Percentiles rank a stretch among this genome's conserved stretches.
These are phyloP conservation scores for Kurtzmaniella quercitrusa DNA, from an alignment of 1,139 yeast genomes.

Conservation along the genomic window DNA sequence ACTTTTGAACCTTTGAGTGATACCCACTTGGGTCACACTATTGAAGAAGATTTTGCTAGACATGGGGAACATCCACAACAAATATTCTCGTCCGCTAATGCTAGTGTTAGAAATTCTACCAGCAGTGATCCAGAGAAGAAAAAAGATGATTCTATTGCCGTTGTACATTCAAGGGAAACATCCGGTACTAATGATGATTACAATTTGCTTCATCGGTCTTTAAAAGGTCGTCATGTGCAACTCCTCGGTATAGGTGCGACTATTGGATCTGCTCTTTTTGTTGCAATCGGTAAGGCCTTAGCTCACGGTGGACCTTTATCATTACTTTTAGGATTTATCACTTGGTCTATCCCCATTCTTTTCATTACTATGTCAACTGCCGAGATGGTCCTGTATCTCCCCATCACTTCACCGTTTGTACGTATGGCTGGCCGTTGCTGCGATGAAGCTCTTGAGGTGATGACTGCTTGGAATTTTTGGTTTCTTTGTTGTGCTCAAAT, in stretches of 20 bases:
- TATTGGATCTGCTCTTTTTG: conserved; percentile 45
- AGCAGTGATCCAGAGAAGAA: conserved; percentile 1
- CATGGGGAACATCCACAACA: background rate
- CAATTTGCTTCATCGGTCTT: conserved; percentile 17
- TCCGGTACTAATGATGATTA: conserved; percentile 8
- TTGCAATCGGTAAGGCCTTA: conserved; percentile 38
- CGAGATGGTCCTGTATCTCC: conserved; percentile 77
- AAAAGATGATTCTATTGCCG: conserved; percentile 3
- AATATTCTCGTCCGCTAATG: background rate
- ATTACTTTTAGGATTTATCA: conserved; percentile 34
- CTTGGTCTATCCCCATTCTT: conserved; percentile 50
- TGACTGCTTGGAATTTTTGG: conserved; percentile 81
- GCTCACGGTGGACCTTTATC: conserved; percentile 40
- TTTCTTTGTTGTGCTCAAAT: conserved; percentile 67
- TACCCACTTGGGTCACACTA: conserved; percentile 2
- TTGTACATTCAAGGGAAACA: conserved; percentile 4
- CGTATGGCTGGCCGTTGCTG: conserved; percentile 48
- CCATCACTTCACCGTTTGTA: conserved; percentile 57
- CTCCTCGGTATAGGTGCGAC: conserved; percentile 49
- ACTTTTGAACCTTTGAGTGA: conserved; percentile 2
- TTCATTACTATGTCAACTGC: conserved; percentile 65
- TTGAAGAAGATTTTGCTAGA: background rate
- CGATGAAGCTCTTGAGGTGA: conserved; percentile 66
- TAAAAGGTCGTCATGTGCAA: conserved; percentile 40
- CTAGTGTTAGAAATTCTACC: background rate